Base-by-base conservation (phyloP, 352 stramenopile genomes). In the Phytophthora constricta region DNA sequence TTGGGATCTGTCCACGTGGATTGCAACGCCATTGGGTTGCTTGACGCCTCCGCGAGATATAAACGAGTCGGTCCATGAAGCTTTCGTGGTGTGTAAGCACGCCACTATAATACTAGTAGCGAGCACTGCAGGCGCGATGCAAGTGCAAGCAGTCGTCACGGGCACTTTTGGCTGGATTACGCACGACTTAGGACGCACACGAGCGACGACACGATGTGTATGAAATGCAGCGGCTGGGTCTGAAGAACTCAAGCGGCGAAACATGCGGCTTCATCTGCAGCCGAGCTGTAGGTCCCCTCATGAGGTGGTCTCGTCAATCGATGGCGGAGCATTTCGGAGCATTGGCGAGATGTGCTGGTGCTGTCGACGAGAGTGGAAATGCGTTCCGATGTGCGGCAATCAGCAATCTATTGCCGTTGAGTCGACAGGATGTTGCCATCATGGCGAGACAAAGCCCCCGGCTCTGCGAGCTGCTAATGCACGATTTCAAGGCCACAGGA, bases 201-300 rank as follows among this genome's bases (percentile, higher is more conserved):
- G 71, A 53, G 28, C 61, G 22, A 71, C 67, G 62, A 75, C 42
- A 60, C 58, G 45, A 65, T 72, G 55, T 71, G 28, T 26, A 46
- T 50, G 45, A 68, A 48, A 27, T 59, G 47, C 34, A 63, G 59
- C 66, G 61, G 66, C 67, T 75, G 67, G 56, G 41, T 59, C 51
- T 26, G 37, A 33, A 39, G 67, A 75, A 72, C 39, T 14, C 26
- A 4, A 41, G 39, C 28, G 54, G 19, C 26, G 59, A 62, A 64
- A 58, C 23, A 26, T 68, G 59, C 59, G 53, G 49, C 43, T 46
- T 37, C 22, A 23, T 17, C 4, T 49, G 58, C 46, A 57, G 17
- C 17, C 39, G 39, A 37, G n/a, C 31, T 37, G 31, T n/a, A n/a
- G n/a, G n/a, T n/a, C n/a, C n/a, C n/a, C n/a, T n/a, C n/a, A n/a